A percentile compares a stretch with the other conserved stretches of the same genome.
Conservation (phyloP, 2,329 filamentous ascomycete genomes). For the Fusarium virguliforme region DNA sequence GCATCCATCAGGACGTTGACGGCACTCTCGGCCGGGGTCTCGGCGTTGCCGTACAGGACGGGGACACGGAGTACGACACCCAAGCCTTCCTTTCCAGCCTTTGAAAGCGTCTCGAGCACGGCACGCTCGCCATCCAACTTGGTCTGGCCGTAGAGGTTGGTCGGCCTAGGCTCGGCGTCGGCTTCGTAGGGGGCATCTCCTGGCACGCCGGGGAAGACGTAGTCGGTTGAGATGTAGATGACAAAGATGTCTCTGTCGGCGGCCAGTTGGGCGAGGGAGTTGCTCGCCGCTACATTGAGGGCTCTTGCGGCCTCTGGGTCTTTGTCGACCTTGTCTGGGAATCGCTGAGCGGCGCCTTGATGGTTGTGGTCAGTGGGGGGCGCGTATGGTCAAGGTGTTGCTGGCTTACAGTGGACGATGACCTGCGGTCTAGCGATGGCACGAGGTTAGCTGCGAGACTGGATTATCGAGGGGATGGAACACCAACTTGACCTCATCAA, state of each 20-base stretch:
- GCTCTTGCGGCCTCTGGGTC: slow-evolving; percentile 82
- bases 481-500: slow-evolving; percentile 70
- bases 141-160: slow-evolving; percentile 81
- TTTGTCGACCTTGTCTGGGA: slow-evolving; percentile 86
- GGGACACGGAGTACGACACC: slow-evolving; percentile 85
- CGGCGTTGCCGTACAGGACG: slow-evolving; percentile 85
- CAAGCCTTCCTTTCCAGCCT: slow-evolving; percentile 65
- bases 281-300: slow-evolving; percentile 82
- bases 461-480: not conserved
- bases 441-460: not conserved
- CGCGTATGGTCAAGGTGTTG: not conserved
- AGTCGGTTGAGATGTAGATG: slow-evolving; percentile 87
- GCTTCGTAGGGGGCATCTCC: slow-evolving; percentile 89
- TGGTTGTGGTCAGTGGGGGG: slow-evolving; percentile 36
- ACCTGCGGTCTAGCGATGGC: slow-evolving; percentile 74
- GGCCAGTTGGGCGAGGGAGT: slow-evolving; percentile 76
- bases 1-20: slow-evolving; percentile 85
- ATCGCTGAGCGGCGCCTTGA: slow-evolving; percentile 84
- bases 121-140: slow-evolving; percentile 75
- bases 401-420: slow-evolving; percentile 81
- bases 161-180: slow-evolving; percentile 75
- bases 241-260: slow-evolving; percentile 74
- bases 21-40: slow-evolving; percentile 81
- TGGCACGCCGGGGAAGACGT: slow-evolving; percentile 80
- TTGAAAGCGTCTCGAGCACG: slow-evolving; percentile 74